These are phyloP conservation scores for Haplosporangium gracile DNA, from an alignment of 192 early-diverging fungal species.

Conservation along the genomic window DNA sequence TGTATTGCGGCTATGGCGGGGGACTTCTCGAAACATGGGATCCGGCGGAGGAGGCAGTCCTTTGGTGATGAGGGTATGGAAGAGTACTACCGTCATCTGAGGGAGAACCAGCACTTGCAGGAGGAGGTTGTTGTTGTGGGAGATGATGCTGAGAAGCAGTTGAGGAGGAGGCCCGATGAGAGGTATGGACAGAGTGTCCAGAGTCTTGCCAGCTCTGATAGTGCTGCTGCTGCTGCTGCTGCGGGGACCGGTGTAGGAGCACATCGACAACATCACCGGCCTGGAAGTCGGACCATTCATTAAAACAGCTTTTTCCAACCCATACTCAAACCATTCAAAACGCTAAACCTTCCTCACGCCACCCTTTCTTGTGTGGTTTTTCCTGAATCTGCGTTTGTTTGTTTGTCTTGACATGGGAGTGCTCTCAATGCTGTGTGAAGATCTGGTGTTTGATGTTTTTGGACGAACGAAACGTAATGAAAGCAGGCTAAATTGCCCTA, in stretches of 20 bases:
- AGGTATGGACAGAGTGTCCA: background rate
- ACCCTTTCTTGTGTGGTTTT: background rate
- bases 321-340: background rate
- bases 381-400: background rate
- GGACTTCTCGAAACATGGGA: conserved; percentile 17
- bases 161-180: background rate
- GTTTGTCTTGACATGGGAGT: background rate
- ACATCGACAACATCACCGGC: background rate
- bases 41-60: background rate
- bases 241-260: background rate
- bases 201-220: background rate
- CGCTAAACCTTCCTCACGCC: background rate
- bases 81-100: too few relatives aligned
- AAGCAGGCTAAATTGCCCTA: background rate
- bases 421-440: background rate
- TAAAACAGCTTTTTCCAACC: background rate
- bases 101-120: background rate
- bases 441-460: too few relatives aligned
- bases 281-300: background rate
- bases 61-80: background rate
- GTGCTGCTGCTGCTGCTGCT: background rate
- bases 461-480: background rate
- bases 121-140: background rate
- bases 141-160: background rate
- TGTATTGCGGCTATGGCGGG: conserved; percentile 19